Conservation (phyloP, 2,329 filamentous ascomycete species). For the Alternaria viburni region DNA sequence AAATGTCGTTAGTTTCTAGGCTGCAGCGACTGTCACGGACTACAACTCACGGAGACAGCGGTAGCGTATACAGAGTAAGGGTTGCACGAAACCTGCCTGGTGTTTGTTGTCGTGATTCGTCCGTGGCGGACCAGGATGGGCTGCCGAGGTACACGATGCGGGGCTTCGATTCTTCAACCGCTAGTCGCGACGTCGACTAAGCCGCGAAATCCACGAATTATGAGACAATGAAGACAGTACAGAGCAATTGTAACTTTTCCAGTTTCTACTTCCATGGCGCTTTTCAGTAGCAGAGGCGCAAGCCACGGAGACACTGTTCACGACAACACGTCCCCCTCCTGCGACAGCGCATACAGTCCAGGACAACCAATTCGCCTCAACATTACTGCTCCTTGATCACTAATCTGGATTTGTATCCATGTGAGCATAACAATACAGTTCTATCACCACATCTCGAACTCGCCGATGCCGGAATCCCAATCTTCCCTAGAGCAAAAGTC, state of each 20-base stretch:
- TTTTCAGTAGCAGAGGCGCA: neutral
- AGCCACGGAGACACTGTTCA: neutral
- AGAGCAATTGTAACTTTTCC: neutral
- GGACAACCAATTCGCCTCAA: neutral
- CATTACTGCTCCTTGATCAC: neutral
- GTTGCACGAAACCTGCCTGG: neutral
- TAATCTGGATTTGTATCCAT: neutral
- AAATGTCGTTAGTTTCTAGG: neutral
- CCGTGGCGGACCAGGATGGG: neutral
- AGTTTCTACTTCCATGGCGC: neutral
- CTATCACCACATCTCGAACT: neutral
- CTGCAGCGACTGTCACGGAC: neutral
- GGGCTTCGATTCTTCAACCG: neutral
- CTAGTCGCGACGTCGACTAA: neutral
- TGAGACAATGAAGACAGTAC: neutral
- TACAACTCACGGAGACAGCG: neutral
- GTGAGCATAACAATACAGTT: neutral
- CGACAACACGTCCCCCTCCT: neutral
- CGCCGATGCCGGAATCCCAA: neutral
- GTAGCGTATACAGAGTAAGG: neutral
- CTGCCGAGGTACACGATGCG: neutral
- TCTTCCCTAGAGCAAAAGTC: neutral
- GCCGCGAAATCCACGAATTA: neutral
- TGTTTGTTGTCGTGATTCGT: neutral
- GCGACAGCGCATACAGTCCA: neutral